Base-by-base conservation (phyloP, 2,329 filamentous ascomycete genomes). In the Trichoderma pleuroti region DNA sequence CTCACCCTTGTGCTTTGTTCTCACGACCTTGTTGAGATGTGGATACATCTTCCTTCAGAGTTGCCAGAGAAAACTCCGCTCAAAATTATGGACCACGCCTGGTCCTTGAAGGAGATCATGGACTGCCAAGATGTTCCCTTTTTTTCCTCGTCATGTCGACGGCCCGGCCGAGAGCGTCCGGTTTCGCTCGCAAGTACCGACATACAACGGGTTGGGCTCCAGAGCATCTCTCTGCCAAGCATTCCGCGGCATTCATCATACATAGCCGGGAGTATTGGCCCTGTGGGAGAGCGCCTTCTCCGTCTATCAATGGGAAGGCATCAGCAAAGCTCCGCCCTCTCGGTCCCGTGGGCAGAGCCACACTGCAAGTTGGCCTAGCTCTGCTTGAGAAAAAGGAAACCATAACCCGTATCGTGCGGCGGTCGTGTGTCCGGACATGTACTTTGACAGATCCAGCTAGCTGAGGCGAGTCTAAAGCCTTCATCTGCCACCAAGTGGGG, bases 21-120 rank as follows among this genome's bases (percentile, higher is more conserved):
- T 32, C 4, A 39, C 18, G 21, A 28, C 54, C 65, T 21, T 60
- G 54, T 60, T 39, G 34, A 32, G 54, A 14, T 30, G 54, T 60
- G 64, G 64, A 60, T 46, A 57, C 52, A 54, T 30, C 32, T 60
- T 67, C 56, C 39, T 42, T 68, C 65, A 36, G 34, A 49, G 46
- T 26, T 49, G 36, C 54, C 65, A 68, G 60, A 59, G 54, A 60
- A 28, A 68, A 60, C 34, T 60, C 65, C 65, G 54, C 65, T 68
- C 54, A 49, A n/a, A 68, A 24, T 28, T 60, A 68, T 49, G 54
- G 65, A 39, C 39, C 65, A 26, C 26, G 28, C 65, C 65, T 49
- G 54, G 65, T 68, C 65, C 65, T 68, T 68, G 65, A 60, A 68
- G 65, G 54, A 60, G 65, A 68, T 68, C 65, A 68, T 32, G 46